Conservation (phyloP, 2,329 filamentous ascomycete species). For the Nemania sp. region DNA sequence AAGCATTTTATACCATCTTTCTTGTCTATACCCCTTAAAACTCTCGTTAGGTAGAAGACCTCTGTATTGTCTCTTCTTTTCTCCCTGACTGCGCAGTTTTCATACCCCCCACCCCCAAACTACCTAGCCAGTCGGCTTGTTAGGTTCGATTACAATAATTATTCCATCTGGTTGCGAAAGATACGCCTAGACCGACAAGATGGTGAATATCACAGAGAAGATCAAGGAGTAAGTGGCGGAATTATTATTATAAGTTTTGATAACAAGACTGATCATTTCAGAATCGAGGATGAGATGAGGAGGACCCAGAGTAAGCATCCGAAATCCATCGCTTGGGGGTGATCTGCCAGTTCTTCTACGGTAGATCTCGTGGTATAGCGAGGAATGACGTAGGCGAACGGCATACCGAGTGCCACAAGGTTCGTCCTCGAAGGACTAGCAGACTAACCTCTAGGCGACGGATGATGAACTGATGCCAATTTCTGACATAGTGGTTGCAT, state of each 20-base stretch:
- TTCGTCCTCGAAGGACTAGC: slow-evolving; percentile 20
- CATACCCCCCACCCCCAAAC: too few species aligned
- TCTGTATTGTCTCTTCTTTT: too few species aligned
- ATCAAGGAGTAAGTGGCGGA: slow-evolving; percentile 87
- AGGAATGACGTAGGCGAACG: too few species aligned
- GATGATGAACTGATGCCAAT: slow-evolving; percentile 29
- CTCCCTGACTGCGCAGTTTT: too few species aligned
- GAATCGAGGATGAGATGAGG: slow-evolving; percentile 99
- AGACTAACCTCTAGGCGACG: slow-evolving; percentile 23
- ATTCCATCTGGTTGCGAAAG: slow-evolving; percentile 16
- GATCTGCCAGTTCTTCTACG: slow-evolving; percentile 24
- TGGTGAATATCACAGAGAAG: slow-evolving; percentile 99
- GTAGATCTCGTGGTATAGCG: slow-evolving; percentile 25
- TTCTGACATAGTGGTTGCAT: slow-evolving; percentile 49
- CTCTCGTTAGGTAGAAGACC: too few species aligned
- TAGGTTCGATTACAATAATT: background rate
- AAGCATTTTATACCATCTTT: background rate
- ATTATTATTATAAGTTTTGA: background rate
- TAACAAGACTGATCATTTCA: slow-evolving; percentile 55
- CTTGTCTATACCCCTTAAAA: too few species aligned
- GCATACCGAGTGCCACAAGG: too few species aligned
- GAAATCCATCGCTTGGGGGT: slow-evolving; percentile 29
- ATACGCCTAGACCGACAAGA: slow-evolving; percentile 59
- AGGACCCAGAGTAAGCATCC: slow-evolving; percentile 89
- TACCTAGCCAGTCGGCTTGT: background rate